A percentile compares a stretch with the other conserved stretches of the same genome.
Evolutionary conservation across 805 yeast species (phyloP).

Genomic region (Sungouiozyma intestinalis): DNA sequence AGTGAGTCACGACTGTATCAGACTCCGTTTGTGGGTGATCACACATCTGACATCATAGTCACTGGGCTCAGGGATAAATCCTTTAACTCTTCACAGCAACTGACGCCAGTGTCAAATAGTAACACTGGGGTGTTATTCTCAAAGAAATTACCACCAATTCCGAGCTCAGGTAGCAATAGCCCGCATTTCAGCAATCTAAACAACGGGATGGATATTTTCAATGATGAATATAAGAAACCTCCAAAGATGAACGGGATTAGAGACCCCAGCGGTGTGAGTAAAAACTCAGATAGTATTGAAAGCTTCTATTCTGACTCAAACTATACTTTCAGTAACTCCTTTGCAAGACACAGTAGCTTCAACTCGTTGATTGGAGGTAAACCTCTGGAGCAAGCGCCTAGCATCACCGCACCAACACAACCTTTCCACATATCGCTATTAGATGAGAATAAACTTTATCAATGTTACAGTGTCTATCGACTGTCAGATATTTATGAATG

Average conservation of each 20-base stretch:
- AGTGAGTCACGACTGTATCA: background rate
- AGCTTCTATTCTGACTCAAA: conserved; percentile 27
- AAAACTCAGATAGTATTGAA: conserved; percentile 22
- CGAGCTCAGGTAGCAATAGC: background rate
- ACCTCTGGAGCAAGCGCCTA: conserved; percentile 26
- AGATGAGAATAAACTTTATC: conserved; percentile 38
- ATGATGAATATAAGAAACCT: conserved; percentile 11
- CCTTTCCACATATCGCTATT: conserved; percentile 46
- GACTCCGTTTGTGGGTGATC: background rate
- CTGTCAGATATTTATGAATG: conserved; percentile 42
- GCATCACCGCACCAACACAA: conserved; percentile 38
- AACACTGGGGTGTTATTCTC: background rate
- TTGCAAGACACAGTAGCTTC: conserved; percentile 24
- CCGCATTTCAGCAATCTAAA: background rate
- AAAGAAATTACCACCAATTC: background rate
- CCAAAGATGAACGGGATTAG: conserved; percentile 13
- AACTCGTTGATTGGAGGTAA: conserved; percentile 25
- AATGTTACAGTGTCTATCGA: conserved; percentile 38
- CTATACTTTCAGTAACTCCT: conserved; percentile 26
- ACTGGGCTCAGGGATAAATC: background rate
- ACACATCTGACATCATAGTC: background rate
- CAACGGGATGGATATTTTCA: conserved; percentile 1
- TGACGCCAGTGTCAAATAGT: background rate
- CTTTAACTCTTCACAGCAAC: background rate
- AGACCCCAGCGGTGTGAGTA: conserved; percentile 16